A percentile compares a stretch with the other conserved stretches of the same genome.
These are phyloP conservation scores for Xylariaceae sp. DNA, from an alignment of 2,329 filamentous ascomycete species.

Conservation along the genomic window DNA sequence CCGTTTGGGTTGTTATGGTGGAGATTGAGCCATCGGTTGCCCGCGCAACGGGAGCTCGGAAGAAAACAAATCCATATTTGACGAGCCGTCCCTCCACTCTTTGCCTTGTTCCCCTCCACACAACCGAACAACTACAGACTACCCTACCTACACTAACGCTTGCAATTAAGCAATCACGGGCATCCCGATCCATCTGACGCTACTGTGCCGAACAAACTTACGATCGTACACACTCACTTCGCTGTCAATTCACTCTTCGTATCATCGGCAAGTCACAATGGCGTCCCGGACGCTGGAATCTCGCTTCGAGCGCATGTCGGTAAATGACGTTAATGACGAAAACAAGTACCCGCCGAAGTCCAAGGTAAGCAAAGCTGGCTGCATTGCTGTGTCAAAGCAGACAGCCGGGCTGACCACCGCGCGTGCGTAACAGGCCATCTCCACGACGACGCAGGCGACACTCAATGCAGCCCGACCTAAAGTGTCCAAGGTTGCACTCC, in stretches of 20 bases:
- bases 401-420: constrained; percentile 35
- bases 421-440: constrained; percentile 39
- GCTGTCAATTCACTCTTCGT: background rate
- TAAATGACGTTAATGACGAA: constrained; percentile 90
- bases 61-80: constrained; percentile 16
- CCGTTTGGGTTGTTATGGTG: background rate
- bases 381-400: background rate
- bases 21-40: constrained; percentile 6
- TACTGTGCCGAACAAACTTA: background rate
- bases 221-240: background rate
- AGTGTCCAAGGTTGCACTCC: constrained; percentile 78
- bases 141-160: background rate
- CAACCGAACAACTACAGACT: background rate
- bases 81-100: background rate
- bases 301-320: constrained; percentile 83
- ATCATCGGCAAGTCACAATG: constrained; percentile 40
- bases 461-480: constrained; percentile 65
- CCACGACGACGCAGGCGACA: constrained; percentile 39
- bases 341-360: constrained; percentile 69
- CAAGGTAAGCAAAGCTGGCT: constrained; percentile 55
- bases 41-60: constrained; percentile 3
- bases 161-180: background rate
- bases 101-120: background rate
- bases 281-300: constrained; percentile 74
- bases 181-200: background rate